Conservation (phyloP, 2,329 filamentous ascomycete species). For the Talaromyces funiculosus region DNA sequence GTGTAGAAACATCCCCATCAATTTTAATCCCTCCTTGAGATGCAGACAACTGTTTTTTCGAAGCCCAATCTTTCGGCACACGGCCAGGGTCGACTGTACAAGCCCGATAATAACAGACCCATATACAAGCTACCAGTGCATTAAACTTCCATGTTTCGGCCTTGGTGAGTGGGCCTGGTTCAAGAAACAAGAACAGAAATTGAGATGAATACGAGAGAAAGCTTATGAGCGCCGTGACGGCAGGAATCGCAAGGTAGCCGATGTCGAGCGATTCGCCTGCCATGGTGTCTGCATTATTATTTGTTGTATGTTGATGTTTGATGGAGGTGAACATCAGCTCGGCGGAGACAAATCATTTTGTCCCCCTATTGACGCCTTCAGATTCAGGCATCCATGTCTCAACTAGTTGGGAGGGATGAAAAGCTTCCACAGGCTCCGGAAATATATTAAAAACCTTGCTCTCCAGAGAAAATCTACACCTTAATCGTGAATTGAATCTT, state of each 20-base stretch:
- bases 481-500: too few relatives aligned
- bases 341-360: not conserved
- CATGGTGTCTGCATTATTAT: constrained; percentile 8
- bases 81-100: constrained; percentile 55
- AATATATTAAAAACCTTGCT: too few relatives aligned
- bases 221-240: constrained; percentile 49
- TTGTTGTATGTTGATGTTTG: not conserved
- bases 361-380: too few relatives aligned
- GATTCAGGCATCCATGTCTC: not conserved
- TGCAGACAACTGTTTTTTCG: constrained; percentile 10
- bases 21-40: not conserved
- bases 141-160: constrained; percentile 53
- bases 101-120: constrained; percentile 55
- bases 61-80: constrained; percentile 43
- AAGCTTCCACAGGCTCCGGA: too few relatives aligned
- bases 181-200: constrained; percentile 50
- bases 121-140: constrained; percentile 47
- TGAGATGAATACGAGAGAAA: constrained; percentile 58
- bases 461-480: too few relatives aligned
- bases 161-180: constrained; percentile 48
- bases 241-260: constrained; percentile 46
- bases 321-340: not conserved
- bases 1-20: constrained; percentile 17
- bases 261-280: constrained; percentile 14
- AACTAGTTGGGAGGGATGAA: too few relatives aligned